phyloP scores from a whole-genome alignment of 768 basidiomycete genomes.

The Xerocomus spinulosus region DNA sequence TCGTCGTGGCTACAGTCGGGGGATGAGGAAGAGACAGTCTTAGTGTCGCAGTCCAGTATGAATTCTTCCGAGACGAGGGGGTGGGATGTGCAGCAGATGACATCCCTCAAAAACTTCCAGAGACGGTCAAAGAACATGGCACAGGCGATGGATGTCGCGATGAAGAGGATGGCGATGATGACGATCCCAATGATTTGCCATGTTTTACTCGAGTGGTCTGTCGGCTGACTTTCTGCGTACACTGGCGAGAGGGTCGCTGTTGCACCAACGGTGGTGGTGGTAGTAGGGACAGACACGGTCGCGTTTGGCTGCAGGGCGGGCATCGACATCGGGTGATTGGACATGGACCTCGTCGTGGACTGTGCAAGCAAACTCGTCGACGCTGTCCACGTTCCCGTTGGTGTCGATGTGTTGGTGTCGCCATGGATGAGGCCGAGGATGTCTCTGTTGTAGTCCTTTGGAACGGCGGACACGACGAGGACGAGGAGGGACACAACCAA shows the following conservation, averaged over 20 bases:
- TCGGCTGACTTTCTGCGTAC: constrained; percentile 11
- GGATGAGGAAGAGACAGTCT: constrained; percentile 6
- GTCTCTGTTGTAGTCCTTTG: constrained; percentile 3
- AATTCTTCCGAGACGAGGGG: constrained; percentile 45
- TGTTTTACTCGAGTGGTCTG: constrained; percentile 41
- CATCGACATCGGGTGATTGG: background rate
- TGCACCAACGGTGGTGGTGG: constrained; percentile 2
- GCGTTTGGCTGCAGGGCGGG: background rate
- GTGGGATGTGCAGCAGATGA: constrained; percentile 39
- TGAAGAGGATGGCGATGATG: constrained; percentile 56
- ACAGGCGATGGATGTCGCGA: constrained; percentile 51
- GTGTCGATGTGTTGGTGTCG: background rate
- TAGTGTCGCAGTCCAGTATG: constrained; percentile 56
- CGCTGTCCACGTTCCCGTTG: background rate
- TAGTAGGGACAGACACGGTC: background rate
- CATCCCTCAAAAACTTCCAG: constrained; percentile 55
- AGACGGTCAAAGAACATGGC: constrained; percentile 70
- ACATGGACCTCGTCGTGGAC: background rate
- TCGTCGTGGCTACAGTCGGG: too few species aligned
- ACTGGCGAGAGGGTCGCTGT: constrained; percentile 4
- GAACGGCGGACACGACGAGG: background rate
- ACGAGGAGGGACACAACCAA: background rate
- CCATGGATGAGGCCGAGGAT: constrained; percentile 17
- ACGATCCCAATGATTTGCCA: constrained; percentile 72
- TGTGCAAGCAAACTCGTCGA: background rate